Evolutionary conservation across 2,329 filamentous ascomycete genomes (phyloP), one percentile per base, ranked within the genome.

Genomic region (Samsoniella hepiali): DNA sequence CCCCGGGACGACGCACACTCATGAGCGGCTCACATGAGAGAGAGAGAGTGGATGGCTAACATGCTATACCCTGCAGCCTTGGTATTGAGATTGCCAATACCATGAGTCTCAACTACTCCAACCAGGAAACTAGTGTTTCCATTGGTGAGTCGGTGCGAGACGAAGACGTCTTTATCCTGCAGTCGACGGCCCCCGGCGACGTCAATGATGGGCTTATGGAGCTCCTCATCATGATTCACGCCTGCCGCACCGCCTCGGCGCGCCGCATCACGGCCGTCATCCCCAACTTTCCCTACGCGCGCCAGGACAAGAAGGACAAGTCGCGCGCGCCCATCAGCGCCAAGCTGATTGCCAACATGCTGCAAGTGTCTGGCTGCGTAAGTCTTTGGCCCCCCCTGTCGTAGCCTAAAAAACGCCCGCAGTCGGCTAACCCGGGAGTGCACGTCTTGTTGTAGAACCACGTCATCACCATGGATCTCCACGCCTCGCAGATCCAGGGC

Each of bases 151-250:
- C 91, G 67, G 94, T 98, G 62, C 86, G 94, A 78, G 94, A 98
- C 75, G 94, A 98, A 83, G 94, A 98, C 86, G 93, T 97, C 73
- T 98, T 97, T 81, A 96, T 98, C 71, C 83, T 98, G 65, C 94
- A 98, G 79, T 97, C 94, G 31, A 97, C 95, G 55, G 89, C 91
- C 47, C 94, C 94, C 2, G 93, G 94, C 75, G 93, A 97, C 74
- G 96, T 98, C 80, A 99, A 99, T 78, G 94, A 98, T 76, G 93
- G 93, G 57, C 85, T 99, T 65, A 98, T 99, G 94, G 94, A 99
- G 79, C 86, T 98, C 44, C 85, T 98, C 69, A 97, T 98, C 79
- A 97, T 97, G 88, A 96, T 97, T 77, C 96, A 96, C 74, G 94
- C 94, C 67, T 97, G 94, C 83, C 79, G 81, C 50, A 84, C 81